Evolutionary conservation across 2,329 filamentous ascomycete genomes (phyloP).

Genomic region (Monosporascus sp.): DNA sequence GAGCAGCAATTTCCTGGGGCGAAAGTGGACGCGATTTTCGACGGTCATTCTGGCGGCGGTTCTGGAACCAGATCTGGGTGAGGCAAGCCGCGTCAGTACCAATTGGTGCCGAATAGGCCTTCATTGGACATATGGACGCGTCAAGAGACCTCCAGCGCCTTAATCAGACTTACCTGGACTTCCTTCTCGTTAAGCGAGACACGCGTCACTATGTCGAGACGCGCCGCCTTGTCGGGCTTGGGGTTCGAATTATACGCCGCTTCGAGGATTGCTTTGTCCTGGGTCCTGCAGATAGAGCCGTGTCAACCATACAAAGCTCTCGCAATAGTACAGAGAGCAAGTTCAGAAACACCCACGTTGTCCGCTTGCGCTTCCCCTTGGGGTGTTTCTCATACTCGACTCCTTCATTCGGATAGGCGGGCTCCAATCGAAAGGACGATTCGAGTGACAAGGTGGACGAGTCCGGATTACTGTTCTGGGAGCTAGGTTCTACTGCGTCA

Average conservation of each 20-base stretch:
- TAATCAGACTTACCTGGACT: constrained; percentile 69
- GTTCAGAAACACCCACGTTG: constrained; percentile 47
- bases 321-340: background rate
- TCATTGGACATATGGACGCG: constrained; percentile 1
- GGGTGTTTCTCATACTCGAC: constrained; percentile 39
- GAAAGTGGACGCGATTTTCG: constrained; percentile 81
- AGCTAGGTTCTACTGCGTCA: constrained; percentile 9
- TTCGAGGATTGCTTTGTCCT: constrained; percentile 86
- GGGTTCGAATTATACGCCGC: constrained; percentile 77
- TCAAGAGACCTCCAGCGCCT: background rate
- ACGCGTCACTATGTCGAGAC: constrained; percentile 75
- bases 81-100: constrained; percentile 13
- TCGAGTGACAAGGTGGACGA: constrained; percentile 27
- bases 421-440: constrained; percentile 28
- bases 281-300: constrained; percentile 50
- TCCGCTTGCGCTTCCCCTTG: constrained; percentile 58
- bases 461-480: constrained; percentile 23
- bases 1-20: constrained; percentile 65
- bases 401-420: constrained; percentile 22
- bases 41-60: constrained; percentile 86
- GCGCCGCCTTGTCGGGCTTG: constrained; percentile 86
- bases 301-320: constrained; percentile 12
- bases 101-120: constrained; percentile 2
- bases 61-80: constrained; percentile 94
- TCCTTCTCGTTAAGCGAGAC: constrained; percentile 92